Conservation (phyloP, 208 protist genomes). For the Strigomonas culicis region DNA sequence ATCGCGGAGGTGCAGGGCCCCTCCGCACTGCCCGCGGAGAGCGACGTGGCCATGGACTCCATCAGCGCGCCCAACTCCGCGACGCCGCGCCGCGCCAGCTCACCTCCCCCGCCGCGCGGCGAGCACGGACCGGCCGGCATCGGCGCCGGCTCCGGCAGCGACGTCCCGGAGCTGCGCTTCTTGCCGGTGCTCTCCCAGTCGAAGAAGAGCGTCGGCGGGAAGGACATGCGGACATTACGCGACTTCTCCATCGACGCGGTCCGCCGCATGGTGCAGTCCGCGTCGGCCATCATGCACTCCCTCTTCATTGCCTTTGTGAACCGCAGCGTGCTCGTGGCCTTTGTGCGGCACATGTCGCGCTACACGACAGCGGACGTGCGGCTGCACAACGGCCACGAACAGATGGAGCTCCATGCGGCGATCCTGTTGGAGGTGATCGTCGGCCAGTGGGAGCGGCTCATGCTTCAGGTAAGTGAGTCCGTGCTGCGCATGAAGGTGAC, state of each 20-base stretch:
- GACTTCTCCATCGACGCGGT: constrained; percentile 70
- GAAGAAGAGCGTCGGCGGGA: constrained; percentile 2
- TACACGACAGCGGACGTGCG: constrained; percentile 48
- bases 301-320: constrained; percentile 75
- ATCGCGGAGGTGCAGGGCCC: constrained; percentile 21
- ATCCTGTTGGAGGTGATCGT: constrained; percentile 77
- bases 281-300: constrained; percentile 40
- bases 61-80: neutral
- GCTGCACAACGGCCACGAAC: constrained; percentile 32
- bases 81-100: neutral
- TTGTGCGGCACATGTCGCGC: constrained; percentile 50
- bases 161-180: constrained; percentile 32
- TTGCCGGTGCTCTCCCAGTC: constrained; percentile 26
- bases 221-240: constrained; percentile 31
- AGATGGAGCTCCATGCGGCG: constrained; percentile 74
- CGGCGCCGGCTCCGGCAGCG: constrained; percentile 2
- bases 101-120: neutral
- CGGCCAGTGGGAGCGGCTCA: constrained; percentile 71
- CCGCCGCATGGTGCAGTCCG: constrained; percentile 43
- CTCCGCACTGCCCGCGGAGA: neutral
- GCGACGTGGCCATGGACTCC: neutral
- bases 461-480: constrained; percentile 52
- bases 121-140: neutral
- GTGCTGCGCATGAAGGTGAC: constrained; percentile 80
- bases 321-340: constrained; percentile 46